A percentile compares a stretch with the other conserved stretches of the same genome.
These are phyloP conservation scores for Globisporangium solare DNA, from an alignment of 352 stramenopile species.

Conservation along the genomic window DNA sequence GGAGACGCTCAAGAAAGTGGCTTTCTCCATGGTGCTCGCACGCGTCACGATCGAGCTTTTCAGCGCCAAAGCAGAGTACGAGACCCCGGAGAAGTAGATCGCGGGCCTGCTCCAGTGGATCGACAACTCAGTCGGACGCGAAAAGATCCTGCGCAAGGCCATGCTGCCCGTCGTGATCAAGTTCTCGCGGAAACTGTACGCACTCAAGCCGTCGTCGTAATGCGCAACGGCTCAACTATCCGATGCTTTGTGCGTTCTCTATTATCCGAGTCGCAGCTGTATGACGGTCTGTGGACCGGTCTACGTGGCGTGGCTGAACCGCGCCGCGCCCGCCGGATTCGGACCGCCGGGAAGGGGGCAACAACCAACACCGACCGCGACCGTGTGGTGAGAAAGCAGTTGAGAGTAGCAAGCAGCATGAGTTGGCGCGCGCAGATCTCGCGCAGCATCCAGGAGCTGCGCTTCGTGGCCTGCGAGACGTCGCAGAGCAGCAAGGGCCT, in stretches of 20 bases:
- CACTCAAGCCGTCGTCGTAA: constrained; percentile 15
- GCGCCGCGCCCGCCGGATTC: too few relatives aligned
- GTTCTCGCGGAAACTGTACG: constrained; percentile 71
- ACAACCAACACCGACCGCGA: not conserved
- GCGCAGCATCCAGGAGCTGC: constrained; percentile 76
- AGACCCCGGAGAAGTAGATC: constrained; percentile 69
- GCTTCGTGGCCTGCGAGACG: constrained; percentile 80
- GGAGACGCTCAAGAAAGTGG: constrained; percentile 69
- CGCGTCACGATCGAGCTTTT: constrained; percentile 73
- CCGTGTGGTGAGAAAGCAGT: constrained; percentile 12
- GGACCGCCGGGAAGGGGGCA: too few relatives aligned
- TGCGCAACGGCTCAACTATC: too few relatives aligned
- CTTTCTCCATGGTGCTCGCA: constrained; percentile 59
- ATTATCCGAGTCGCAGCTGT: too few relatives aligned
- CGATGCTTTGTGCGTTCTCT: too few relatives aligned
- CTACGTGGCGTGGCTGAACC: too few relatives aligned
- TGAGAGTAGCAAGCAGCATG: constrained; percentile 29
- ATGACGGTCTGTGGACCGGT: too few relatives aligned
- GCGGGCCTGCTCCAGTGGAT: constrained; percentile 71
- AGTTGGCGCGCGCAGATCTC: constrained; percentile 89
- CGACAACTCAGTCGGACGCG: constrained; percentile 62
- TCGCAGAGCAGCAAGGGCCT: constrained; percentile 81
- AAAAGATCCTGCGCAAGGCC: constrained; percentile 66
- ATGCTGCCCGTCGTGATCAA: constrained; percentile 64
- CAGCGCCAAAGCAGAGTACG: constrained; percentile 49